Conservation (phyloP, 2,329 filamentous ascomycete genomes). For the Claviceps maximensis region DNA sequence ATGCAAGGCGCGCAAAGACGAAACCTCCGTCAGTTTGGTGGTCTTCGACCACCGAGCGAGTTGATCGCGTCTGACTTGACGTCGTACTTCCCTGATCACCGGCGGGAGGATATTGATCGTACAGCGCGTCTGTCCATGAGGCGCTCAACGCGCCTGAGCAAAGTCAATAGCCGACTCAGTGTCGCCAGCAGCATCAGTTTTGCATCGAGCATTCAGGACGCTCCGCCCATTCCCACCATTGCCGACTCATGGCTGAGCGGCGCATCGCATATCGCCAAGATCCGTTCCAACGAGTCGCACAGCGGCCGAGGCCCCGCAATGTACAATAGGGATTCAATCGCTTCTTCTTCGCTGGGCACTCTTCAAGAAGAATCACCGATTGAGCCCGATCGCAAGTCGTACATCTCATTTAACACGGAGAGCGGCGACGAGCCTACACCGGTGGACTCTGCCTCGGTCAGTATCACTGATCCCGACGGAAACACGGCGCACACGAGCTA, state of each 20-base stretch:
- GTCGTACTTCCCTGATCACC: slow-evolving; percentile 93
- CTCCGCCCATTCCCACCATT: slow-evolving; percentile 88
- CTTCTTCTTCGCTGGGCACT: slow-evolving; percentile 78
- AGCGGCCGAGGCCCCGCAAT: slow-evolving; percentile 23
- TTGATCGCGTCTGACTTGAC: slow-evolving; percentile 93
- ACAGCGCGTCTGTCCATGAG: slow-evolving; percentile 88
- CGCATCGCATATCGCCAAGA: slow-evolving; percentile 24
- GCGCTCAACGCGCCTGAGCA: slow-evolving; percentile 79
- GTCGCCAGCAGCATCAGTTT: slow-evolving; percentile 90
- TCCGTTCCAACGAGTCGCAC: slow-evolving; percentile 33
- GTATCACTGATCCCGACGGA: slow-evolving; percentile 65
- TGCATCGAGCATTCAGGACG: slow-evolving; percentile 82
- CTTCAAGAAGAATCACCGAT: slow-evolving; percentile 80
- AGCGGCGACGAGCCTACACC: slow-evolving; percentile 51
- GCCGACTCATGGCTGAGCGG: slow-evolving; percentile 77
- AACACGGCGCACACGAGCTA: slow-evolving; percentile 63
- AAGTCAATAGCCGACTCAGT: slow-evolving; percentile 83
- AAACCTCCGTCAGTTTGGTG: slow-evolving; percentile 72
- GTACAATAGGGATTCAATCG: slow-evolving; percentile 70
- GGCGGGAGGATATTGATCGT: slow-evolving; percentile 86
- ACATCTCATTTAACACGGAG: slow-evolving; percentile 71
- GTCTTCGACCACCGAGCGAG: slow-evolving; percentile 85
- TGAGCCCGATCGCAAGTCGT: slow-evolving; percentile 86
- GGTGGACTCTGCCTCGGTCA: slow-evolving; percentile 36
- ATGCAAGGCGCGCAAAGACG: slow-evolving; percentile 25